phyloP scores from a whole-genome alignment of 306 rosid species.

The Luffa aegyptiaca region DNA sequence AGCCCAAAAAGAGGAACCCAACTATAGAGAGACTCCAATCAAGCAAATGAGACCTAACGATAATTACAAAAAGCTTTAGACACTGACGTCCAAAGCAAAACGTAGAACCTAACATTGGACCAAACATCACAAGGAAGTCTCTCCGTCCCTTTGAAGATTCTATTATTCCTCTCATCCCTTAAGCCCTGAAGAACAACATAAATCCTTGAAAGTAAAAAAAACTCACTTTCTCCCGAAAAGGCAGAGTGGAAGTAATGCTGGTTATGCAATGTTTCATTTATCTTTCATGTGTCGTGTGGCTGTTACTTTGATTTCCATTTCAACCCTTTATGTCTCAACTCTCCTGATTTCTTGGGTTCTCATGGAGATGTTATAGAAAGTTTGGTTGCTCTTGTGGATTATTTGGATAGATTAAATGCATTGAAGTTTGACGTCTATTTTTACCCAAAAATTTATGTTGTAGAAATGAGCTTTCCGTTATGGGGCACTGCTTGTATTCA shows the following conservation, averaged over 20 bases:
- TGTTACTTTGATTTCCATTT: neutral
- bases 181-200: too few relatives aligned
- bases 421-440: neutral
- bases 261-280: neutral
- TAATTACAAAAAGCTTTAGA: too few relatives aligned
- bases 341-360: neutral
- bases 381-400: neutral
- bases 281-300: neutral
- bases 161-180: too few relatives aligned
- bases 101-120: too few relatives aligned
- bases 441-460: neutral
- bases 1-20: too few relatives aligned
- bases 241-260: neutral
- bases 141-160: too few relatives aligned
- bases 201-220: too few relatives aligned
- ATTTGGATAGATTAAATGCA: neutral
- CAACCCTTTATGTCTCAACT: neutral
- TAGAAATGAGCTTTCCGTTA: neutral
- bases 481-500: neutral
- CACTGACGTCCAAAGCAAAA: too few relatives aligned
- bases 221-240: too few relatives aligned
- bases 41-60: too few relatives aligned
- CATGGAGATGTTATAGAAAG: neutral
- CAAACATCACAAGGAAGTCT: too few relatives aligned
- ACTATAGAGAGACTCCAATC: too few relatives aligned